A percentile compares a stretch with the other conserved stretches of the same genome.
Evolutionary conservation across 1,139 yeast species (phyloP).

Genomic region (Candida buenavistaensis): DNA sequence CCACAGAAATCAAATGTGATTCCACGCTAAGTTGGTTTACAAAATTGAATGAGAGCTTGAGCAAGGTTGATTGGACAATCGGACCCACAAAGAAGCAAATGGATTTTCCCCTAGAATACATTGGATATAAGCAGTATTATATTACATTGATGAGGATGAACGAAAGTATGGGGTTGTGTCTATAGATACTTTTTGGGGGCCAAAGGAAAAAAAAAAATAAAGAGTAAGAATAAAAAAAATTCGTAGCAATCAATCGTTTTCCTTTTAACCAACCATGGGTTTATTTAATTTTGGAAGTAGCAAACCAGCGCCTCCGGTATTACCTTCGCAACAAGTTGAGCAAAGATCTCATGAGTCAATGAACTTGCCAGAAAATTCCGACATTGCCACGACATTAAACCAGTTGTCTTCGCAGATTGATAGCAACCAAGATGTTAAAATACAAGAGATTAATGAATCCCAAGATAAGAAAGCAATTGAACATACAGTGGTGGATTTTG

Average conservation of each 20-base stretch:
- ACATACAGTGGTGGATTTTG: conserved; percentile 21
- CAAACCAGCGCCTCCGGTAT: too few relatives aligned
- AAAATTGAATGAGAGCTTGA: conserved; percentile 12
- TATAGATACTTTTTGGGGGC: too few relatives aligned
- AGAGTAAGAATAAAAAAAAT: too few relatives aligned
- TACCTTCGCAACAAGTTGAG: conserved; percentile 23
- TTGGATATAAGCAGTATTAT: conserved; percentile 32
- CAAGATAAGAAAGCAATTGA: conserved; percentile 9
- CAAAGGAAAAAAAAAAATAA: too few relatives aligned
- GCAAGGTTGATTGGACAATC: conserved; percentile 9
- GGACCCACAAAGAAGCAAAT: conserved; percentile 11
- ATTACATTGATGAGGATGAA: conserved; percentile 34
- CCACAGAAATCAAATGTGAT: conserved; percentile 32
- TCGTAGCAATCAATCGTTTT: too few relatives aligned
- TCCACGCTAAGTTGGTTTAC: conserved; percentile 28
- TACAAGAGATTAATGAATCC: conserved; percentile 4
- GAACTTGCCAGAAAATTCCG: conserved; percentile 24
- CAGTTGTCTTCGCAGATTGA: conserved; percentile 17
- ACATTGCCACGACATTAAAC: conserved; percentile 38
- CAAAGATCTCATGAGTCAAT: conserved; percentile 39
- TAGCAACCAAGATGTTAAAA: conserved; percentile 7
- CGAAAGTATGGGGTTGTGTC: conserved; percentile 30
- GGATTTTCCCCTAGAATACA: conserved; percentile 12
- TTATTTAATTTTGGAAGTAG: too few relatives aligned
- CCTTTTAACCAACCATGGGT: too few relatives aligned